Conservation (phyloP, 768 basidiomycete genomes). For the Tulasnella sp. region DNA sequence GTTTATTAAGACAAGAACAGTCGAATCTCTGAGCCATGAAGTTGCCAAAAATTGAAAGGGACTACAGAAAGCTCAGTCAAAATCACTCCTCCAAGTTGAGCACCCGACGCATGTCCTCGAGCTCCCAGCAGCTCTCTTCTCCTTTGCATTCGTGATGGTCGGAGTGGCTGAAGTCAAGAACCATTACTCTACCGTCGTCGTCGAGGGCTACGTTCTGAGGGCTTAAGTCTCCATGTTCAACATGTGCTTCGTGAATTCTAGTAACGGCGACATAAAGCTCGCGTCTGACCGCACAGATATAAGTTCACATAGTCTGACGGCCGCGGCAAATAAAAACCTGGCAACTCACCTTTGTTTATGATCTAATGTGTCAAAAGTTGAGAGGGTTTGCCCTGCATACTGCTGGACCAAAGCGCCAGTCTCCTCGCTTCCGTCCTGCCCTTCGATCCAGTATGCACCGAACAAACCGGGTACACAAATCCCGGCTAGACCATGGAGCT, state of each 20-base stretch:
- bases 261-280: background rate
- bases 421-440: background rate
- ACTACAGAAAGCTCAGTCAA: background rate
- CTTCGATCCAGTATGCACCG: background rate
- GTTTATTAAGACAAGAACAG: too few relatives aligned
- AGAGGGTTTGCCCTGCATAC: background rate
- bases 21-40: too few relatives aligned
- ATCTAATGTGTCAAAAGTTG: background rate
- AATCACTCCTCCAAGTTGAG: background rate
- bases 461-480: background rate
- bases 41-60: too few relatives aligned
- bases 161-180: background rate
- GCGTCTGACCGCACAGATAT: background rate
- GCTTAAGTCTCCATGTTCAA: background rate
- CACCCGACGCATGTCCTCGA: background rate
- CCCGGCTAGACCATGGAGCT: background rate
- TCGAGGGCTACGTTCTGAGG: background rate
- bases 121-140: background rate
- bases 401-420: constrained; percentile 1
- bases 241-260: background rate
- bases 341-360: background rate
- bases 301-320: background rate
- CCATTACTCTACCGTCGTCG: background rate
- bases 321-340: background rate
- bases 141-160: background rate